phyloP scores from a whole-genome alignment of 169 alveolate species.

The Eimeria sp. region DNA sequence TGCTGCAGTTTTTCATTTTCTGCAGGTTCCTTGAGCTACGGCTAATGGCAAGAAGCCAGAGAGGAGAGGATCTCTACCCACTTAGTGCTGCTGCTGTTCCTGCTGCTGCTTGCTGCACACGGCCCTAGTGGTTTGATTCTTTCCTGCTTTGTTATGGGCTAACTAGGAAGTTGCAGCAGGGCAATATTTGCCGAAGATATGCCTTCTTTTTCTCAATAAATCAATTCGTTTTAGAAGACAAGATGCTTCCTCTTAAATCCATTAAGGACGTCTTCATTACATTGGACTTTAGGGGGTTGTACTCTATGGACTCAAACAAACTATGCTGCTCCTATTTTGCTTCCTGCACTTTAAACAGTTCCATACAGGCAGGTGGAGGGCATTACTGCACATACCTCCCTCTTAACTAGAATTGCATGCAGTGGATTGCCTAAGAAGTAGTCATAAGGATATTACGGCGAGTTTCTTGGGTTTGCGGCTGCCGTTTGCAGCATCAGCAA shows the following conservation, averaged over 20 bases:
- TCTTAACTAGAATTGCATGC: too few species aligned
- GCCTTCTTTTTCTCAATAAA: neutral
- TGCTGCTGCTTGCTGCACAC: constrained; percentile 15
- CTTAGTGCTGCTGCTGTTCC: constrained; percentile 44
- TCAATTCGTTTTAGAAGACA: neutral
- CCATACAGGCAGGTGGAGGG: too few species aligned
- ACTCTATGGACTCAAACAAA: too few species aligned
- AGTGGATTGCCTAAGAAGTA: too few species aligned
- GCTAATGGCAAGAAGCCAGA: constrained; percentile 33
- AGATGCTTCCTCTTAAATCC: too few species aligned
- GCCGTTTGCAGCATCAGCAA: neutral
- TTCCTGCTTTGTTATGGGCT: neutral
- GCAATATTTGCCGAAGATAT: neutral
- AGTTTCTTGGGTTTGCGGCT: neutral
- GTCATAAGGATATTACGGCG: too few species aligned
- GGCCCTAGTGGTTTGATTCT: neutral
- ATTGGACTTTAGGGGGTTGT: too few species aligned
- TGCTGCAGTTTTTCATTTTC: neutral
- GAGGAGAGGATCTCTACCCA: neutral
- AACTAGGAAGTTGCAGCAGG: neutral
- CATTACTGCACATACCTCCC: too few species aligned
- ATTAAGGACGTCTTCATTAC: too few species aligned
- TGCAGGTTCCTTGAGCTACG: constrained; percentile 66
- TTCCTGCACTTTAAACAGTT: too few species aligned
- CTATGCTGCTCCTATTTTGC: too few species aligned